Percentiles rank a stretch among this genome's conserved stretches.
phyloP scores from a whole-genome alignment of 495 filamentous ascomycete genomes.

The Penicillium angulare region DNA sequence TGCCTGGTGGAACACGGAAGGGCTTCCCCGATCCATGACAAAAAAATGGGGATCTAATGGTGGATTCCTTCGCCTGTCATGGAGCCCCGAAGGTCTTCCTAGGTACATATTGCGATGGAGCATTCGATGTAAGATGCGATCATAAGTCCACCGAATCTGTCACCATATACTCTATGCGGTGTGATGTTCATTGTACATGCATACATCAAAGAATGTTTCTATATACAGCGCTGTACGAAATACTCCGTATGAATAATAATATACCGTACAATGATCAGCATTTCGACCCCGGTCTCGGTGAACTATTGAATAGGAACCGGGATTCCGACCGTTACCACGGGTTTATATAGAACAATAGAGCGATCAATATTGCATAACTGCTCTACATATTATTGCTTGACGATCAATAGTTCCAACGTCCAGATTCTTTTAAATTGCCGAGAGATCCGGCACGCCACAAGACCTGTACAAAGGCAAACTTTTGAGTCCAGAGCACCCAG shows the following conservation, averaged over 20 bases:
- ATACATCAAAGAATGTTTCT: too few relatives aligned
- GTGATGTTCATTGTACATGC: too few relatives aligned
- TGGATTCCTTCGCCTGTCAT: conserved; percentile 5
- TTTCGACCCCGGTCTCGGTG: too few relatives aligned
- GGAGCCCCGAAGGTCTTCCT: neutral
- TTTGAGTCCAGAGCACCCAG: conserved; percentile 6
- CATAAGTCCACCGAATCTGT: conserved; percentile 3
- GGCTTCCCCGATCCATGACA: conserved; percentile 3
- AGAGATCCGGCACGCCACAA: neutral
- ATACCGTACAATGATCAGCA: too few relatives aligned
- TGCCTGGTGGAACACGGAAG: conserved; percentile 6
- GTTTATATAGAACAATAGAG: neutral
- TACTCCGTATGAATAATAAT: too few relatives aligned
- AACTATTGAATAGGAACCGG: neutral
- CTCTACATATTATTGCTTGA: neutral
- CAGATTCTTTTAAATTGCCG: neutral
- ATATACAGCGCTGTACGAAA: too few relatives aligned
- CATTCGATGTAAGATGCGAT: conserved; percentile 8
- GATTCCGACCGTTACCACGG: neutral
- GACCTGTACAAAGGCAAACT: neutral
- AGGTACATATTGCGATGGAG: conserved; percentile 1
- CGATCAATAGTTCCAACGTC: conserved; percentile 8
- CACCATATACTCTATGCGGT: neutral
- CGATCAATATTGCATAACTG: neutral
- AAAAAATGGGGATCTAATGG: conserved; percentile 12